Evolutionary conservation across 2,329 filamentous ascomycete genomes (phyloP).

Genomic region (Talaromyces sp.): DNA sequence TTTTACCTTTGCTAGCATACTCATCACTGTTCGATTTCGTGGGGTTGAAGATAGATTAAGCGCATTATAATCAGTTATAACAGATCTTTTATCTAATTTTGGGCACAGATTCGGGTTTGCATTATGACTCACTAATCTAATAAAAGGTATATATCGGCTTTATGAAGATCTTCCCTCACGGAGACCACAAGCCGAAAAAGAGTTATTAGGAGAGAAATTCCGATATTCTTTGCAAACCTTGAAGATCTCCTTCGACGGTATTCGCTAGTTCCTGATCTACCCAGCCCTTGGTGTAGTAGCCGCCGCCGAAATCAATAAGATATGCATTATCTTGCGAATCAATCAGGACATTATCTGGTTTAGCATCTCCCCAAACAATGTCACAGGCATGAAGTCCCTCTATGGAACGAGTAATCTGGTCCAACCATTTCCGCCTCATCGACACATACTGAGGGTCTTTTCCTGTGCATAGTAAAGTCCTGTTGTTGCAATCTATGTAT

Average conservation of each 20-base stretch:
- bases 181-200: not conserved
- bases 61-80: too few relatives aligned
- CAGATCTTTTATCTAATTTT: too few relatives aligned
- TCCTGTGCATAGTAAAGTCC: not conserved
- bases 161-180: not conserved
- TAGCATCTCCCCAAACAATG: not conserved
- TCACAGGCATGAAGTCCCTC: not conserved
- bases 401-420: not conserved
- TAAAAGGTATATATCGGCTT: too few relatives aligned
- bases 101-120: too few relatives aligned
- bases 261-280: not conserved
- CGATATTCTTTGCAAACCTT: not conserved
- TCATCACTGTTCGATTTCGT: too few relatives aligned
- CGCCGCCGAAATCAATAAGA: not conserved
- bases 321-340: not conserved
- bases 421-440: constrained; percentile 1
- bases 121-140: too few relatives aligned
- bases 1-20: too few relatives aligned
- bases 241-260: not conserved
- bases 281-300: not conserved
- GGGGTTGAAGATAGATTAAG: too few relatives aligned
- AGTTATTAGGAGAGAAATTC: not conserved
- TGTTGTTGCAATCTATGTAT: not conserved
- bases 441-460: not conserved
- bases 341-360: not conserved